A percentile compares a stretch with the other conserved stretches of the same genome.
phyloP scores from a whole-genome alignment of 164 flowering plant genomes.

The grape (Vitis vinifera) region ASM3070453v1 NC_081812.1:12420501-12421000 shows the following conservation, averaged over 20 bases:
- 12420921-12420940: neutral
- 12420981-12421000: too few species aligned
- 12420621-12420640: neutral
- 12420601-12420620: neutral
- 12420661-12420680: neutral
- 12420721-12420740: conserved; percentile 91
- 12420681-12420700: neutral
- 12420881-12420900: neutral
- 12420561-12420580: conserved; percentile 55
- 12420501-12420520: conserved; percentile 68
- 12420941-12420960: too few species aligned
- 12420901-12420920: neutral
- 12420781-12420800: conserved; percentile 70
- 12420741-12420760: conserved; percentile 75
- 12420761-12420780: conserved; percentile 78
- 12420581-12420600: conserved; percentile 7
- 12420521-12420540: conserved; percentile 51
- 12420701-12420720: conserved; percentile 89
- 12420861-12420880: conserved; percentile 1
- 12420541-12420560: conserved; percentile 59
- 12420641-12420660: neutral
- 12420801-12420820: conserved; percentile 78
- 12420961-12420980: too few species aligned
- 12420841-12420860: neutral
- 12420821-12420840: conserved; percentile 55